Evolutionary conservation across 2,329 filamentous ascomycete genomes (phyloP), one percentile per base, ranked within the genome.

Genomic region (Arthrobotrys sphaeroides): DNA sequence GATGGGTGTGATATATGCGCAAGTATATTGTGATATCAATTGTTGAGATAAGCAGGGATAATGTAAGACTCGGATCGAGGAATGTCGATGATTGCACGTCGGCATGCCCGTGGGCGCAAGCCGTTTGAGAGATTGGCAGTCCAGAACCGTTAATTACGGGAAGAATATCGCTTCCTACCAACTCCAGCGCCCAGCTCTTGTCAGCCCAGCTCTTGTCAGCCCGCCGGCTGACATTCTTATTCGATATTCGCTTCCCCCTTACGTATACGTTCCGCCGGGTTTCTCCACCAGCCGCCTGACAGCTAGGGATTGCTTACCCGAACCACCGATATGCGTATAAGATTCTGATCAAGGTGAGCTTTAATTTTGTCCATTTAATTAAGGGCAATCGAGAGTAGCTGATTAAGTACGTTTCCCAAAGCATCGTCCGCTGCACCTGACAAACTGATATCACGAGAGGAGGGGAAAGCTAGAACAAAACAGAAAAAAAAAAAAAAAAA

Each of bases 71-170:
- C 3, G 10, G 10, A n/a, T 33, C 33, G 28, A 13, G 57, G 38
- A 61, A 62, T 62, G 38, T 36, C 42, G 40, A 62, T 62, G 59
- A 31, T 53, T n/a, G n/a, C n/a, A n/a, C n/a, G n/a, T n/a, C n/a
- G n/a, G n/a, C n/a, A n/a, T n/a, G n/a, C n/a, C n/a, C n/a, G n/a
- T n/a, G n/a, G n/a, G n/a, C n/a, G n/a, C n/a, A n/a, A n/a, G n/a
- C n/a, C n/a, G n/a, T 43, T 43, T 22, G 18, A 40, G n/a, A 22
- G 22, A 43, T 10, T 43, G n/a, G 6, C 6, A 43, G 9, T 22
- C 40, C 31, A 55, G 49, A 22, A 20, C 31, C 16, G n/a, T n/a
- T n/a, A n/a, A n/a, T n/a, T n/a, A 22, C 31, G 28, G 49, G 51
- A 22, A 38, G 26, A 9, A 13, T 55, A 43, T 60, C 55, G 55